Conservation (phyloP, 768 basidiomycete genomes). For the Lentinus tigrinus region DNA sequence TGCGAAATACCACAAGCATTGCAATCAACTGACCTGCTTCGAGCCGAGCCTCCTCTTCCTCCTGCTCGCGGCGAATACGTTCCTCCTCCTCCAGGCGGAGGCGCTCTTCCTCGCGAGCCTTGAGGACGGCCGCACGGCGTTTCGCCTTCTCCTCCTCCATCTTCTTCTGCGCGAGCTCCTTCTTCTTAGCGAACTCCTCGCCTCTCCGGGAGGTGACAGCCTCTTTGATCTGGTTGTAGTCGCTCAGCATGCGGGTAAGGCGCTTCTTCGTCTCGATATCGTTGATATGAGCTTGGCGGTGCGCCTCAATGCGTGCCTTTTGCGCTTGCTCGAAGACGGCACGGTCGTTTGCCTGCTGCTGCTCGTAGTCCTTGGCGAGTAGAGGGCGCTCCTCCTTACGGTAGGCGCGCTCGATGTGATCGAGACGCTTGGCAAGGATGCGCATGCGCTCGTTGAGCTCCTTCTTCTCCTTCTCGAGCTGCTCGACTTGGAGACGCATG, state of each 20-base stretch:
- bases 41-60: conserved; percentile 41
- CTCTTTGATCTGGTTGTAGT: conserved; percentile 57
- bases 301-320: conserved; percentile 52
- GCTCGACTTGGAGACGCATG: conserved; percentile 88
- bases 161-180: conserved; percentile 60
- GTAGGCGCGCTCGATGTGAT: conserved; percentile 93
- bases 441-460: conserved; percentile 80
- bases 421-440: conserved; percentile 83
- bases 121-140: conserved; percentile 54
- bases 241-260: conserved; percentile 68
- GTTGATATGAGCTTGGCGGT: conserved; percentile 57
- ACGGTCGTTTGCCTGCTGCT: conserved; percentile 78
- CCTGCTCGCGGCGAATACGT: conserved; percentile 29
- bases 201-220: conserved; percentile 55
- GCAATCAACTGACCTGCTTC: conserved; percentile 49
- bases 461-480: conserved; percentile 95
- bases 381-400: conserved; percentile 91
- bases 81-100: conserved; percentile 41
- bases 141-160: conserved; percentile 84
- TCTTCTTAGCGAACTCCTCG: conserved; percentile 63
- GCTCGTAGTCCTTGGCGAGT: conserved; percentile 80
- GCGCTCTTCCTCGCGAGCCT: conserved; percentile 59
- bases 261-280: conserved; percentile 75
- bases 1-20: neutral
- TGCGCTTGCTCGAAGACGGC: conserved; percentile 65